Conservation (phyloP, 2,329 filamentous ascomycete genomes). For the Phoma sp. region DNA sequence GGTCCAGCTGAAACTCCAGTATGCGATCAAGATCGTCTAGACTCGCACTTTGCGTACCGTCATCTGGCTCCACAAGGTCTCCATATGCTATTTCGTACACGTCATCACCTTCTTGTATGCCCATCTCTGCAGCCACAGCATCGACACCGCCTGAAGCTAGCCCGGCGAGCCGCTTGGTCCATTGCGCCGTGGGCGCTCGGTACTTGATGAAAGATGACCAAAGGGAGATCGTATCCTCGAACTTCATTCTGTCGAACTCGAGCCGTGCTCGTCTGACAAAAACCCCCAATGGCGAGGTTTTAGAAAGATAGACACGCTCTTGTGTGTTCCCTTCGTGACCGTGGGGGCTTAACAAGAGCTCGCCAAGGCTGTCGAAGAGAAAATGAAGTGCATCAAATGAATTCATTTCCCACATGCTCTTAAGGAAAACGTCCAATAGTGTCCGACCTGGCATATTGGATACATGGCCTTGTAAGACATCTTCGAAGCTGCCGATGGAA, state of each 20-base stretch:
- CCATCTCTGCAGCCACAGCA: constrained; percentile 65
- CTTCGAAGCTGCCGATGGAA: constrained; percentile 53
- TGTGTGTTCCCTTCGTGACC: constrained; percentile 19
- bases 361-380: constrained; percentile 70
- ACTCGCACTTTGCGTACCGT: constrained; percentile 61
- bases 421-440: constrained; percentile 87
- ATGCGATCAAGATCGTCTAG: constrained; percentile 80
- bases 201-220: constrained; percentile 87
- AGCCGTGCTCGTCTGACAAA: constrained; percentile 79
- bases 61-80: constrained; percentile 50
- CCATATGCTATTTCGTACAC: constrained; percentile 60
- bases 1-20: constrained; percentile 85
- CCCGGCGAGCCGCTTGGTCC: constrained; percentile 54
- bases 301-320: constrained; percentile 66
- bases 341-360: constrained; percentile 61
- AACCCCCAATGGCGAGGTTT: constrained; percentile 78
- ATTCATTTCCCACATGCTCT: constrained; percentile 81
- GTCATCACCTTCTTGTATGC: constrained; percentile 57
- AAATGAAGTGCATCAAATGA: constrained; percentile 79
- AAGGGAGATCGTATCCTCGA: constrained; percentile 76
- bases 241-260: constrained; percentile 81
- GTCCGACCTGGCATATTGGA: constrained; percentile 72
- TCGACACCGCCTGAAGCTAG: constrained; percentile 55
- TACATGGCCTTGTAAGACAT: constrained; percentile 51
- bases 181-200: constrained; percentile 73